These are phyloP conservation scores for Sedum album DNA, from an alignment of 164 flowering plant genomes.

Conservation along the genomic window DNA sequence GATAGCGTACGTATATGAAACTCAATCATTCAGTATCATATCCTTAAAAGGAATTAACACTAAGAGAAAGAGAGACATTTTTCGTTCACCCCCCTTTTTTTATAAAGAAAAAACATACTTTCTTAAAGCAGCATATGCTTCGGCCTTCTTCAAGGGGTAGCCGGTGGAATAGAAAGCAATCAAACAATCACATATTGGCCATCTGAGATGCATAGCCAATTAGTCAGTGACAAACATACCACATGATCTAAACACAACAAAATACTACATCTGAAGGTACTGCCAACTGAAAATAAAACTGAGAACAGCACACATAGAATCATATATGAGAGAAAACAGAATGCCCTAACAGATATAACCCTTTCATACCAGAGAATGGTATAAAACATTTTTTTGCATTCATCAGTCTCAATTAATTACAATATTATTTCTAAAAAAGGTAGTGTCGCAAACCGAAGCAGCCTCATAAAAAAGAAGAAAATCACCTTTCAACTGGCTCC, in stretches of 20 bases:
- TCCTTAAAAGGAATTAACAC: neutral
- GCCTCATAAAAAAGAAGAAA: neutral
- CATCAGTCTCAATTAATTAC: neutral
- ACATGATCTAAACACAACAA: neutral
- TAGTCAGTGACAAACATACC: conserved; percentile 7
- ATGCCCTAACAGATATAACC: neutral
- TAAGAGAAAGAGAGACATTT: neutral
- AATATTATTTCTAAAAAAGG: neutral
- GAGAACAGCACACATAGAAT: too few species aligned
- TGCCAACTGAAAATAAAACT: neutral
- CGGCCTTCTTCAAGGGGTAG: conserved; percentile 93
- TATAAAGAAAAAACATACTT: conserved; percentile 44
- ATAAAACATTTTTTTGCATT: neutral
- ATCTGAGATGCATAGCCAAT: conserved; percentile 42
- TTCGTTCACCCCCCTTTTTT: neutral
- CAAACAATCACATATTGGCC: conserved; percentile 97
- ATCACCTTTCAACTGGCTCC: conserved; percentile 84
- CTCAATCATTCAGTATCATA: neutral
- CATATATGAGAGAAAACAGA: too few species aligned
- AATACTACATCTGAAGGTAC: neutral
- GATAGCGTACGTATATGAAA: neutral
- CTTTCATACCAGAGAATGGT: neutral
- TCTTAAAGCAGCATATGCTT: conserved; percentile 80
- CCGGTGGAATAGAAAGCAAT: conserved; percentile 95
- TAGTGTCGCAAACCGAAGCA: neutral